Conservation (phyloP, 1,284 basidiomycete genomes). For the Ceratobasidium theobromae region DNA sequence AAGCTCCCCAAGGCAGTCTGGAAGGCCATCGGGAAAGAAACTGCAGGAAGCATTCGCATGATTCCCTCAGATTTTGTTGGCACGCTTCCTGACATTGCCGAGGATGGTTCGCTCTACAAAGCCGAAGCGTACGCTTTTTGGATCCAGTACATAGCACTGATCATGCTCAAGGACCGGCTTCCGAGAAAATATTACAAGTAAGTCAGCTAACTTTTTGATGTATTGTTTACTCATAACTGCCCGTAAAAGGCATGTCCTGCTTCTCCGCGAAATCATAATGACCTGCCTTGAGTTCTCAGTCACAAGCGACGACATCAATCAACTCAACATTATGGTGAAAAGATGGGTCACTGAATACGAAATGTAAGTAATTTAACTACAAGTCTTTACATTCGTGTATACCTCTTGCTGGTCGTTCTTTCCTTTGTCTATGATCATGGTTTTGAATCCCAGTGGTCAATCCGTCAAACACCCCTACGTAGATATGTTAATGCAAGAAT, state of each 20-base stretch:
- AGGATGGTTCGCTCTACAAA: neutral
- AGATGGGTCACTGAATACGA: conserved; percentile 4
- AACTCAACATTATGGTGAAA: neutral
- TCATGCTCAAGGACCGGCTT: conserved; percentile 1
- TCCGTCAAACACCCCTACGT: too few species aligned
- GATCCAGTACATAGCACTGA: conserved; percentile 3
- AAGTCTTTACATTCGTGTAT: too few species aligned
- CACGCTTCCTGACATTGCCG: conserved; percentile 13
- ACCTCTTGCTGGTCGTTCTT: too few species aligned
- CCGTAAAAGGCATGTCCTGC: neutral
- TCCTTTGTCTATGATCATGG: too few species aligned
- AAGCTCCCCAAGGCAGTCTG: conserved; percentile 37
- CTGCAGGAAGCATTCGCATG: conserved; percentile 35
- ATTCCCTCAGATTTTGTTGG: conserved; percentile 45
- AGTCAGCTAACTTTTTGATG: neutral
- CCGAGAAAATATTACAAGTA: neutral
- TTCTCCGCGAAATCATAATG: conserved; percentile 8
- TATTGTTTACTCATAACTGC: neutral
- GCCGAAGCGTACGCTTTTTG: too few species aligned
- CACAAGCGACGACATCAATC: neutral
- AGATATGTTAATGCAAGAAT: too few species aligned
- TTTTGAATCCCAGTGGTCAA: too few species aligned
- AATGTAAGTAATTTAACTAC: neutral
- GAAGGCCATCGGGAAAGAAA: conserved; percentile 41
- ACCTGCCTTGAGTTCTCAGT: conserved; percentile 6